A percentile compares a stretch with the other conserved stretches of the same genome.
Conservation (phyloP, 176 grass and related monocot genomes). For the sorghum (Sorghum bicolor) region DNA sequence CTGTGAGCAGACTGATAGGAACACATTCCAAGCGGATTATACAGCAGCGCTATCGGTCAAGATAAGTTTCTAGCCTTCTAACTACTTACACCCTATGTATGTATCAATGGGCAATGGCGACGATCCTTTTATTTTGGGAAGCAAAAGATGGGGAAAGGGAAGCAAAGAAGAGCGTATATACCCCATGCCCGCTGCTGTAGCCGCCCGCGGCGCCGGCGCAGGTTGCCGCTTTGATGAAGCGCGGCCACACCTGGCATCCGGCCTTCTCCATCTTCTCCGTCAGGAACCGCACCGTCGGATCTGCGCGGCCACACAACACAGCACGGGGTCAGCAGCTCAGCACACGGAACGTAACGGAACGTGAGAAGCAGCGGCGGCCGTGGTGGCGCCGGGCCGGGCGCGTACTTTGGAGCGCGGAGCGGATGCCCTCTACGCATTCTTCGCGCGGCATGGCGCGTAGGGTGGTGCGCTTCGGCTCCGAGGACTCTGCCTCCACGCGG, state of each 20-base stretch:
- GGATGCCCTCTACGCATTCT: constrained; percentile 60
- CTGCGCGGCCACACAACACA: constrained; percentile 26
- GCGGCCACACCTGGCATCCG: constrained; percentile 58
- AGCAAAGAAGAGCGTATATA: constrained; percentile 33
- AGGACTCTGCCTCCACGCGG: constrained; percentile 3
- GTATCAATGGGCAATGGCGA: neutral
- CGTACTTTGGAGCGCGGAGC: constrained; percentile 54
- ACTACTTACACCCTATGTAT: neutral
- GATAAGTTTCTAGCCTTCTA: neutral
- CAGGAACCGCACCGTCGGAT: constrained; percentile 85
- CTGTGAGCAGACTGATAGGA: neutral
- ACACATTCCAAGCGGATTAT: neutral
- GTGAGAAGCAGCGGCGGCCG: neutral
- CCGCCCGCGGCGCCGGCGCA: constrained; percentile 38
- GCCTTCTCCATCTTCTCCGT: constrained; percentile 65
- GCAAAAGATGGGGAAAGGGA: neutral
- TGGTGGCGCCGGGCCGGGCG: neutral
- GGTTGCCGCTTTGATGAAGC: constrained; percentile 39
- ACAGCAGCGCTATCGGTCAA: neutral
- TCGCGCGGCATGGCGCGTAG: constrained; percentile 35
- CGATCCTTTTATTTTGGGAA: neutral
- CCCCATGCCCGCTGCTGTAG: constrained; percentile 30
- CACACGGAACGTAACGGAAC: neutral
- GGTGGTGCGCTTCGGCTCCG: neutral
- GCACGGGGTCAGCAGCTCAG: neutral